Evolutionary conservation across 352 stramenopile species (phyloP).

Genomic region (Phytophthora capsici): DNA sequence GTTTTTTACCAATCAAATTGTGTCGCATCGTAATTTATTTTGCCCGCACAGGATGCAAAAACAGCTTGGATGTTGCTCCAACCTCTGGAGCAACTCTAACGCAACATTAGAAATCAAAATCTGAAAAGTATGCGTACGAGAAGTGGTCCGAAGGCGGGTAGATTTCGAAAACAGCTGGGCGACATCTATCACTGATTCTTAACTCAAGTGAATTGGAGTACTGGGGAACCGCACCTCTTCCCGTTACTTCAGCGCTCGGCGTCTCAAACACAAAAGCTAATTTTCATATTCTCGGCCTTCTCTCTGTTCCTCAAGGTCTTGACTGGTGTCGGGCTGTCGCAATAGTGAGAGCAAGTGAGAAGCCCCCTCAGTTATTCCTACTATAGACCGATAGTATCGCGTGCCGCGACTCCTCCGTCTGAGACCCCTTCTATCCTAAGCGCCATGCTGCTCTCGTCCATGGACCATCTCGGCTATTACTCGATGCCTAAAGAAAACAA

Average conservation of each 20-base stretch:
- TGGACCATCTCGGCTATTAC: conserved; percentile 88
- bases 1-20: no score
- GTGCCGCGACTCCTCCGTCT: conserved; percentile 19
- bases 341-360: conserved; percentile 23
- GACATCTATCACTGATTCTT: not conserved
- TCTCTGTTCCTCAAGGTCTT: conserved; percentile 8
- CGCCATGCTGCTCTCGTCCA: conserved; percentile 80
- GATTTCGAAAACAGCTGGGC: not conserved
- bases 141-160: no score
- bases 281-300: conserved; percentile 34
- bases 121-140: no score
- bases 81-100: no score
- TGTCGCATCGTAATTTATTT: no score
- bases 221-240: conserved; percentile 34
- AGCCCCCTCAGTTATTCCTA: conserved; percentile 19
- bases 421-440: conserved; percentile 3
- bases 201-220: not conserved
- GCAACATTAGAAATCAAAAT: no score
- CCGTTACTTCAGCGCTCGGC: conserved; percentile 25
- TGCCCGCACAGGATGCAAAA: no score
- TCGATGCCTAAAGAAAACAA: conserved; percentile 74
- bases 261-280: conserved; percentile 4
- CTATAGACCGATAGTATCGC: conserved; percentile 23
- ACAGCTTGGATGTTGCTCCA: no score
- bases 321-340: conserved; percentile 33